Percentiles rank a stretch among this genome's conserved stretches.
Evolutionary conservation across 2,329 filamentous ascomycete genomes (phyloP).

Genomic region (Paraphaeosphaeria minitans): DNA sequence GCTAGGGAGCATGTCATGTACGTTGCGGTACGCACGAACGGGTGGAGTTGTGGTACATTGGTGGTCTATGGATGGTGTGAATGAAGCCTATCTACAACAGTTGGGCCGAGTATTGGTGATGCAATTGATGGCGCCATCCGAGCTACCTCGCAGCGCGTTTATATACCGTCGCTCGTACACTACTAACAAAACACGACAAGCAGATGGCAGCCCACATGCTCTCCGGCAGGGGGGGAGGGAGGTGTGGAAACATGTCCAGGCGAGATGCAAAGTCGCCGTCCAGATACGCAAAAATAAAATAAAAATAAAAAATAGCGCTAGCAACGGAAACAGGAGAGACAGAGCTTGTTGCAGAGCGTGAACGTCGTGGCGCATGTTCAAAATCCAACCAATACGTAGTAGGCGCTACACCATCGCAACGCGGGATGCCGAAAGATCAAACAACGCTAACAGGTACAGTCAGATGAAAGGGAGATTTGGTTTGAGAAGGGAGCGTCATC

Average conservation of each 20-base stretch:
- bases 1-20: background rate
- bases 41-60: no score
- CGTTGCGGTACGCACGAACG: background rate
- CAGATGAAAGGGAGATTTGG: background rate
- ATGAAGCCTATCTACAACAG: background rate
- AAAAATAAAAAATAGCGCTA: no score
- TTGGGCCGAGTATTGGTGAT: no score
- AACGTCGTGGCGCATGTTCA: constrained; percentile 16
- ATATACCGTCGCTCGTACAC: background rate
- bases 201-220: background rate
- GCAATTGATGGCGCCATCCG: background rate
- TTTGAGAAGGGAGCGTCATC: background rate
- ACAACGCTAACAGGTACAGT: constrained; percentile 1
- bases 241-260: background rate
- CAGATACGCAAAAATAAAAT: background rate
- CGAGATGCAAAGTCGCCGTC: background rate
- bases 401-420: constrained; percentile 1
- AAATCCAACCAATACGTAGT: background rate
- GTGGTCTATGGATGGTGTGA: background rate
- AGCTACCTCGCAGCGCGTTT: background rate
- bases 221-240: background rate
- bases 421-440: background rate
- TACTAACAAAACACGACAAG: background rate
- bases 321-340: background rate
- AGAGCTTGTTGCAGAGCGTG: background rate